phyloP scores from a whole-genome alignment of 768 basidiomycete species.

The Tricholoma flavovirens region DNA sequence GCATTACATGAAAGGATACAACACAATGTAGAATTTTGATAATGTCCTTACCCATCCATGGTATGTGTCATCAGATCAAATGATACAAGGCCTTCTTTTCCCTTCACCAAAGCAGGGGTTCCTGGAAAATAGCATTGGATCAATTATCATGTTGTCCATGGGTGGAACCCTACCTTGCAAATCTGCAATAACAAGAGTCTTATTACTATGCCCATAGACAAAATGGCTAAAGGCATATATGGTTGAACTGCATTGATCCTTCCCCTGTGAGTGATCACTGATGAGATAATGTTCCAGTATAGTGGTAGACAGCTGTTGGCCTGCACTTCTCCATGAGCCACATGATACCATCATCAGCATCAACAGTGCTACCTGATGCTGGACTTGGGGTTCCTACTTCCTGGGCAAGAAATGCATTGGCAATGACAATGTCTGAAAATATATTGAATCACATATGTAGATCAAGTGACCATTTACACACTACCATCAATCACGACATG shows the following conservation, averaged over 20 bases:
- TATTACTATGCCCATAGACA: neutral
- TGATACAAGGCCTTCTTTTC: conserved; percentile 7
- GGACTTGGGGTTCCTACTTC: neutral
- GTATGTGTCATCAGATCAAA: conserved; percentile 18
- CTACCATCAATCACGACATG: neutral
- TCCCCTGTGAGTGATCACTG: neutral
- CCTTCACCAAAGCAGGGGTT: conserved; percentile 4
- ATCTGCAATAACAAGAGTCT: neutral
- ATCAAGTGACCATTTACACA: neutral
- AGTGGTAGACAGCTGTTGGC: neutral
- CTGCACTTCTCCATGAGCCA: neutral
- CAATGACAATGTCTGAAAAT: neutral
- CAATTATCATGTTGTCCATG: neutral
- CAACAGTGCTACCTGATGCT: neutral
- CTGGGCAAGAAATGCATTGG: neutral
- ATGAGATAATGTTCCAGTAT: neutral
- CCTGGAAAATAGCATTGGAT: conserved; percentile 3
- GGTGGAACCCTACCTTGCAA: neutral
- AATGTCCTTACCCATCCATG: conserved; percentile 5
- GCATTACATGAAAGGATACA: too few species aligned
- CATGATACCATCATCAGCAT: neutral
- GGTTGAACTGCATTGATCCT: neutral
- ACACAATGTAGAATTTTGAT: neutral
- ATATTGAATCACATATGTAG: neutral
- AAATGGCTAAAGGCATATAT: neutral